Evolutionary conservation across 1,284 basidiomycete genomes (phyloP).

Genomic region (Rhodotorula sp.): DNA sequence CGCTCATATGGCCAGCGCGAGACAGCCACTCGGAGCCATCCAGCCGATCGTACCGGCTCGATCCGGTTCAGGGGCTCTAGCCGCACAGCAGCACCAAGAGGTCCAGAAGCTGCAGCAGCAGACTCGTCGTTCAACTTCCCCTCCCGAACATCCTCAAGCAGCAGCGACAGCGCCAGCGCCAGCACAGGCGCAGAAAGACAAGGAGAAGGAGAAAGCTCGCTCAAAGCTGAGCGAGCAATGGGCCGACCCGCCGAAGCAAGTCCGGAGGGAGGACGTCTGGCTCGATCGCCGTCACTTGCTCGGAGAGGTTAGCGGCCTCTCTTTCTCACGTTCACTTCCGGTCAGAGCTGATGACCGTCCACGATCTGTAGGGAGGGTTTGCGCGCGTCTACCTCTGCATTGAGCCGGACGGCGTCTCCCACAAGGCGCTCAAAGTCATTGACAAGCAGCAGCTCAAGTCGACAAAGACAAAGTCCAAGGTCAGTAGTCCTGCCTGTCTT

Average conservation of each 20-base stretch:
- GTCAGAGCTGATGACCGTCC: too few species aligned
- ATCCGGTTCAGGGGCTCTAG: too few species aligned
- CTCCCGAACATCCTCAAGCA: not conserved
- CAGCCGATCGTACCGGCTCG: not conserved
- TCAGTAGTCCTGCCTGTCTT: constrained; percentile 1
- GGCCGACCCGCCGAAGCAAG: constrained; percentile 40
- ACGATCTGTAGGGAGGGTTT: constrained; percentile 38
- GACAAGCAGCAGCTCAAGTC: constrained; percentile 52
- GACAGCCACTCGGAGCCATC: not conserved
- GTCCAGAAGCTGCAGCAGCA: not conserved
- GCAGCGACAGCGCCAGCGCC: not conserved
- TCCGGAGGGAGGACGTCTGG: constrained; percentile 35
- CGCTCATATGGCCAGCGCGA: too few species aligned
- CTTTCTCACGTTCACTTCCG: not conserved
- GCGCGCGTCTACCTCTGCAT: constrained; percentile 42
- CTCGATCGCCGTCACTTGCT: constrained; percentile 44
- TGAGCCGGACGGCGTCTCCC: constrained; percentile 29
- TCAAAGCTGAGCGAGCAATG: constrained; percentile 43
- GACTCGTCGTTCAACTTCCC: constrained; percentile 3
- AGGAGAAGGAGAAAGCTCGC: constrained; percentile 6
- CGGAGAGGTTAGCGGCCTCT: constrained; percentile 49
- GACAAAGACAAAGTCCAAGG: constrained; percentile 50
- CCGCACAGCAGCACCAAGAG: not conserved
- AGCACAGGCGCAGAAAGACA: not conserved
- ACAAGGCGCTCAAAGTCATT: constrained; percentile 53